A percentile compares a stretch with the other conserved stretches of the same genome.
These are phyloP conservation scores for Laburnicola sp. DNA, from an alignment of 2,329 filamentous ascomycete species.

Conservation along the genomic window DNA sequence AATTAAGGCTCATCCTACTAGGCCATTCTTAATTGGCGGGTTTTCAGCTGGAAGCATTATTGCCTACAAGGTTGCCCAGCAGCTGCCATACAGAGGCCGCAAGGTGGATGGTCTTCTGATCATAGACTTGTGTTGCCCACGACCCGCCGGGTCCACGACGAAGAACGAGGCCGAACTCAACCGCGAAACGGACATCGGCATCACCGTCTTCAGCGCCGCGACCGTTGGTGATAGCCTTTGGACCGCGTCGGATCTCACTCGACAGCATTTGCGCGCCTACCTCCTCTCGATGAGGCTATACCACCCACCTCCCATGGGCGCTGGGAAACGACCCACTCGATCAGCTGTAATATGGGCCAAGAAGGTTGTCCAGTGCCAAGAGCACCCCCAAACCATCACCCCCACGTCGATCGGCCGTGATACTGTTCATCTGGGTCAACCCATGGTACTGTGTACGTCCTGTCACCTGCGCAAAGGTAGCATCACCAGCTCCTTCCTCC, in stretches of 20 bases:
- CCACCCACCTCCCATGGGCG: conserved; percentile 2
- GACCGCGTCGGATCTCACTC: background rate
- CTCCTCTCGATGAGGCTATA: background rate
- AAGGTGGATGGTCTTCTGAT: conserved; percentile 24
- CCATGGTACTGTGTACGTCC: no score
- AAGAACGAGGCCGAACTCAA: background rate
- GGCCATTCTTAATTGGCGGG: conserved; percentile 42
- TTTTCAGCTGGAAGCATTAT: conserved; percentile 65
- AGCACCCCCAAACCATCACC: no score
- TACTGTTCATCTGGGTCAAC: no score
- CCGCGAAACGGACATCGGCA: background rate
- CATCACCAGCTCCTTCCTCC: no score
- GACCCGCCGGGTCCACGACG: no score
- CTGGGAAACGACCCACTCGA: background rate
- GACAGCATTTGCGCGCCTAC: background rate
- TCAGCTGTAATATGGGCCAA: conserved; percentile 4
- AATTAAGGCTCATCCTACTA: conserved; percentile 17
- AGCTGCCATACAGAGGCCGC: conserved; percentile 18
- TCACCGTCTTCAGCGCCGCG: conserved; percentile 1
- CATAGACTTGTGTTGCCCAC: conserved; percentile 18
- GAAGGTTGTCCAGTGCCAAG: background rate
- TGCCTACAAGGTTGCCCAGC: conserved; percentile 51
- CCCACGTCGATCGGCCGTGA: no score
- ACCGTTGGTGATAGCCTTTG: background rate
- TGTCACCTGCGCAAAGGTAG: no score